phyloP scores from a whole-genome alignment of 2,329 filamentous ascomycete species.

The Aspergillus texensis region DNA sequence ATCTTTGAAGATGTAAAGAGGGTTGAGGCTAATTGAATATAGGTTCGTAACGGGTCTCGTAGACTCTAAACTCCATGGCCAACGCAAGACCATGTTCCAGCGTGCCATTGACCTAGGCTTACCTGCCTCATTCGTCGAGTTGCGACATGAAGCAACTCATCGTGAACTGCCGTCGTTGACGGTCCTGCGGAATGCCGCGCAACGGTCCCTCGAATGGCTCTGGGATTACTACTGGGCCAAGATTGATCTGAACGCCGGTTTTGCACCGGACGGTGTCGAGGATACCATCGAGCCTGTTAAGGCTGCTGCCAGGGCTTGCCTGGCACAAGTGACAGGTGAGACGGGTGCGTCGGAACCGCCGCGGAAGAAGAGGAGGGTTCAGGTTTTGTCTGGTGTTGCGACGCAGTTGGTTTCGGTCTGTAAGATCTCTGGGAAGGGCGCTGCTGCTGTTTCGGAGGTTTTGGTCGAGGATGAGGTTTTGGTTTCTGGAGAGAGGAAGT shows the following conservation, averaged over 20 bases:
- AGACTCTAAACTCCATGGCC: conserved; percentile 46
- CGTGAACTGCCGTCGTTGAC: conserved; percentile 78
- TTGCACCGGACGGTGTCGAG: conserved; percentile 10
- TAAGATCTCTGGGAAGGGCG: conserved; percentile 20
- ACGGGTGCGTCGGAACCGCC: conserved; percentile 19
- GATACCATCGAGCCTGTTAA: conserved; percentile 21
- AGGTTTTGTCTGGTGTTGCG: conserved; percentile 24
- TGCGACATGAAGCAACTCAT: conserved; percentile 87
- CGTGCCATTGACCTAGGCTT: conserved; percentile 45
- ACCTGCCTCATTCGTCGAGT: conserved; percentile 76
- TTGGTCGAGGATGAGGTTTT: conserved; percentile 33
- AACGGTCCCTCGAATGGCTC: conserved; percentile 77
- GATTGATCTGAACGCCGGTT: conserved; percentile 40
- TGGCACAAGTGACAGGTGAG: conserved; percentile 21
- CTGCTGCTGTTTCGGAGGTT: conserved; percentile 24
- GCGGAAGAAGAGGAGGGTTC: conserved; percentile 34
- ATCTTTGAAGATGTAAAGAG: background rate
- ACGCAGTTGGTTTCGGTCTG: conserved; percentile 34
- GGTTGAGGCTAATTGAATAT: background rate
- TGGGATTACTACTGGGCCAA: conserved; percentile 84
- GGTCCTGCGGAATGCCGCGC: conserved; percentile 70
- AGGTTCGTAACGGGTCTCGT: conserved; percentile 51
- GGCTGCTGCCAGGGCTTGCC: conserved; percentile 18
- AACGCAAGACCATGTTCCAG: conserved; percentile 49
- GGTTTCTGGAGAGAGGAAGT: conserved; percentile 32